A percentile compares a stretch with the other conserved stretches of the same genome.
Evolutionary conservation across 495 filamentous ascomycete genomes (phyloP).

Genomic region (Neurospora cerealis): DNA sequence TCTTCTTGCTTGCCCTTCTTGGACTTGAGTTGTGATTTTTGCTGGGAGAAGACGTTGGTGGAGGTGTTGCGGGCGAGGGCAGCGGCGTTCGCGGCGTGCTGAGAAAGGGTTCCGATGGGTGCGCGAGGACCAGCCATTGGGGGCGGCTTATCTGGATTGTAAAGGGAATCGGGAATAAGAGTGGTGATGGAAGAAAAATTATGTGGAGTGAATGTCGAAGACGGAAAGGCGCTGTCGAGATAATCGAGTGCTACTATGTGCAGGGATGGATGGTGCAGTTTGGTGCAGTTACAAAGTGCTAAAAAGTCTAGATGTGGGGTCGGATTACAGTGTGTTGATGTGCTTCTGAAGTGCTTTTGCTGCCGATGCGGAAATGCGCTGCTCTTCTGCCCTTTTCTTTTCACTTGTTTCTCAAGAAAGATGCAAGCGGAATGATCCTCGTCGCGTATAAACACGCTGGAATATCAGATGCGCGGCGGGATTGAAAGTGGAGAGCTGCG

Average conservation of each 20-base stretch:
- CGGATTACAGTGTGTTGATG: background rate
- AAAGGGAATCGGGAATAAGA: background rate
- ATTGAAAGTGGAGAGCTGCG: background rate
- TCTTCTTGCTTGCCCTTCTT: conserved; percentile 14
- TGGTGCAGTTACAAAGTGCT: background rate
- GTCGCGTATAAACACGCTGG: background rate
- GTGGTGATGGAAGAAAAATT: background rate
- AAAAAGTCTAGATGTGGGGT: background rate
- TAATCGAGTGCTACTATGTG: background rate
- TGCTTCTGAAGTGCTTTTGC: background rate
- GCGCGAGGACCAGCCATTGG: conserved; percentile 26
- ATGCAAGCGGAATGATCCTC: background rate
- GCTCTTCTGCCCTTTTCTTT: background rate
- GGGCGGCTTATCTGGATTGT: conserved; percentile 2
- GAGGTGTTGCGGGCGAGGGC: conserved; percentile 16
- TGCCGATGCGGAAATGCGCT: background rate
- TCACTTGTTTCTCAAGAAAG: background rate
- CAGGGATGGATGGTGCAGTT: background rate
- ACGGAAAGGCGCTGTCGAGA: background rate
- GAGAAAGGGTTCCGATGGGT: conserved; percentile 20
- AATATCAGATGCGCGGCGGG: background rate
- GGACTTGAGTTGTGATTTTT: conserved; percentile 10
- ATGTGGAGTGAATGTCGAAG: background rate
- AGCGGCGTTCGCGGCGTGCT: conserved; percentile 20
- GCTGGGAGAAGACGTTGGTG: conserved; percentile 7